A percentile compares a stretch with the other conserved stretches of the same genome.
Conservation (phyloP, 352 stramenopile species). For the Thalassiosira hispida region DNA sequence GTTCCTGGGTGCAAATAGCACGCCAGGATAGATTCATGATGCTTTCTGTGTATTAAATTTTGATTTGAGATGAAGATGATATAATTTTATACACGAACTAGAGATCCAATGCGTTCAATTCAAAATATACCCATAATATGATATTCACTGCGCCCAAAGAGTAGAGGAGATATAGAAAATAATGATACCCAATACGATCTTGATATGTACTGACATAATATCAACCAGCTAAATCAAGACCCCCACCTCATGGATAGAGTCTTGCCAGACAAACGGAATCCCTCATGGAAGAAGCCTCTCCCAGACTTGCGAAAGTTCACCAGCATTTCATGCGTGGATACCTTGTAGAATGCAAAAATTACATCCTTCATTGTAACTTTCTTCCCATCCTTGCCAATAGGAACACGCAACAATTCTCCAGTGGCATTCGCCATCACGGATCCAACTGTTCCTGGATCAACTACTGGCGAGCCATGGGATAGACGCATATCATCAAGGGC, state of each 20-base stretch:
- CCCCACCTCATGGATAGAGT: conserved; percentile 6
- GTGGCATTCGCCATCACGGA: background rate
- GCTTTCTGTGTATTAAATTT: no score
- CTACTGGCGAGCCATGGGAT: background rate
- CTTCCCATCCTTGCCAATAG: background rate
- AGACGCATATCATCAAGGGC: background rate
- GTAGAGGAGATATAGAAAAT: no score
- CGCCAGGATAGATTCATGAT: no score
- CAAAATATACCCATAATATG: no score
- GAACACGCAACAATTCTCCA: background rate
- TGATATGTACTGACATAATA: no score
- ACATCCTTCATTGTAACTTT: conserved; percentile 5
- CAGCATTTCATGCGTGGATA: conserved; percentile 10
- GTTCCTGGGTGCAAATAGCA: no score
- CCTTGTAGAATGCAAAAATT: conserved; percentile 5
- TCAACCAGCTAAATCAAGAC: no score
- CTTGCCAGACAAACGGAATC: conserved; percentile 3
- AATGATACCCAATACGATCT: no score
- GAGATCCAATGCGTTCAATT: no score
- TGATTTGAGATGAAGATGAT: no score
- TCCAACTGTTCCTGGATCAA: background rate
- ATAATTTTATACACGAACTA: no score
- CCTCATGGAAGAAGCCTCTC: conserved; percentile 15
- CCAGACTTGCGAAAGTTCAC: conserved; percentile 20
- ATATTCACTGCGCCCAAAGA: no score